Base-by-base conservation (phyloP, 176 grass and related monocot genomes). In the Eremochloa ophiuroides region DNA sequence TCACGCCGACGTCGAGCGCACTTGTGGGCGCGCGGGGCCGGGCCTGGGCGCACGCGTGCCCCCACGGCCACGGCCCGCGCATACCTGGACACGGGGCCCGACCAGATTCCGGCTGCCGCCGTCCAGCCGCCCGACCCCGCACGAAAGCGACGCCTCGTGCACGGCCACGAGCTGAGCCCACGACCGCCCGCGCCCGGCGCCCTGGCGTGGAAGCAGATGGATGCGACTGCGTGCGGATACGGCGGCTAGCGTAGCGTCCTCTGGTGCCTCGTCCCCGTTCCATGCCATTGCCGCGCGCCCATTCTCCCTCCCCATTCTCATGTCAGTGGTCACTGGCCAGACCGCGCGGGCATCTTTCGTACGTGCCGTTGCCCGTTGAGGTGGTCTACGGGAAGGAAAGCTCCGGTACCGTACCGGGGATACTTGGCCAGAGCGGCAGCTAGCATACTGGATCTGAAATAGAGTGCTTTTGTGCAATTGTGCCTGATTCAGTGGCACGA, bases 1-100 rank as follows among this genome's bases (percentile, higher is more conserved):
- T 81, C 83, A 89, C 77, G 82, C 77, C 53, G 82, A 89, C 87
- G 83, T 39, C 46, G 65, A 58, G 35, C 78, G 82, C 87, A 85
- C 83, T 58, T 17, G 41, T 7, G 2, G 16, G 17, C 3, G 1
- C n/a, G 44, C 62, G 83, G 87, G 72, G 22, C 78, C 73, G 35
- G 35, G 1, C 37, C 37, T 4, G 14, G 44, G 72, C 83, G 87
- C 87, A 89, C 83, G 87, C 87, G 87, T 70, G 82, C 30, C 75
- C 73, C 18, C 38, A 53, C 22, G 53, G 53, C 18, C 38, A 53
- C 22, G 53, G 53, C 81, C 80, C 14, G 43, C 53, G 68, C 81
- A 27, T 50, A 74, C 61, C 64, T n/a, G 62, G 76, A 16, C 77
- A 16, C 64, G 42, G 72, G 77, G 72, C 44, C 83, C 71, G 65